Percentiles rank a stretch among this genome's conserved stretches.
phyloP scores from a whole-genome alignment of 345 rosid species.

The Lenwebbia sp. region DNA sequence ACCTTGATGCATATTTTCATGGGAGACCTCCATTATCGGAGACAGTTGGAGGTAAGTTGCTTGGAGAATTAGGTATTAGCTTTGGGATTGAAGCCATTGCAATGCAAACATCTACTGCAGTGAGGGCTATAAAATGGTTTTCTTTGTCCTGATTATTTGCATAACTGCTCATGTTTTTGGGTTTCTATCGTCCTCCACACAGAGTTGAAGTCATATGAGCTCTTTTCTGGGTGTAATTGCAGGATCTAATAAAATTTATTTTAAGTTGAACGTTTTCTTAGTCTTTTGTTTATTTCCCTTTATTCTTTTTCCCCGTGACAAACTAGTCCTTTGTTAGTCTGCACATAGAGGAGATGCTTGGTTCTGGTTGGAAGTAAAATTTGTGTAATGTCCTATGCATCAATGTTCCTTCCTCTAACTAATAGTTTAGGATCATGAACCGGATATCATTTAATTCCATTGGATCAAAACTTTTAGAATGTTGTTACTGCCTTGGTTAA shows the following conservation, averaged over 20 bases:
- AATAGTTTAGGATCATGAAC: background rate
- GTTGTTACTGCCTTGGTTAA: background rate
- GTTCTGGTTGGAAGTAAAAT: background rate
- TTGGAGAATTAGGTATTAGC: background rate
- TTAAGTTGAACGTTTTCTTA: background rate
- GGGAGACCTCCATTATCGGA: background rate
- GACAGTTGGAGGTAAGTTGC: background rate
- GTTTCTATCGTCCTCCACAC: background rate
- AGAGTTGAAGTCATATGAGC: background rate
- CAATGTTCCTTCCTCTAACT: background rate
- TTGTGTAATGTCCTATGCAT: background rate
- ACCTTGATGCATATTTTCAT: background rate
- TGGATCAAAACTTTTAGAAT: background rate
- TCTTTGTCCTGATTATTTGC: background rate
- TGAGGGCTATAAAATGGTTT: background rate
- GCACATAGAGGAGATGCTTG: background rate
- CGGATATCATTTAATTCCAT: background rate
- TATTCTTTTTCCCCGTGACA: background rate
- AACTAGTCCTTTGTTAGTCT: background rate
- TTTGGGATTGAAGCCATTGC: background rate
- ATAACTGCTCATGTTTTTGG: background rate
- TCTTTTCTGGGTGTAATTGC: background rate
- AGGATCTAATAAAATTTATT: background rate
- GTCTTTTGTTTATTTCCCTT: background rate
- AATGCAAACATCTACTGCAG: background rate